Evolutionary conservation across 1,284 basidiomycete genomes (phyloP).

Genomic region (Vanrija sp.): DNA sequence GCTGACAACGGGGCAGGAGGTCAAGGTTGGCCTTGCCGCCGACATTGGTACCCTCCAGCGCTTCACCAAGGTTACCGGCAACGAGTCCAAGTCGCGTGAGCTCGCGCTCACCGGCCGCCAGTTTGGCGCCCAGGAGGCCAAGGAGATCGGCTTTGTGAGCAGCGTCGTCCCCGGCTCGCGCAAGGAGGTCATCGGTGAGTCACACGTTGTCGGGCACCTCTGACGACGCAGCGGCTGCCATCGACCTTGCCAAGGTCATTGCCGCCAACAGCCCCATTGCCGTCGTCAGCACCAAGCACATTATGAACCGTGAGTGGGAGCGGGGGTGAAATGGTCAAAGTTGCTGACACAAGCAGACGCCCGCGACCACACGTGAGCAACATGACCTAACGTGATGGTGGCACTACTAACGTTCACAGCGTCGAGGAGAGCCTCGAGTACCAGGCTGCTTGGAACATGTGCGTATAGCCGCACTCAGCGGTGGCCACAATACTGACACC

Average conservation of each 20-base stretch:
- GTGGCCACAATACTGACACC: not conserved
- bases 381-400: constrained; percentile 16
- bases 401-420: constrained; percentile 47
- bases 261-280: constrained; percentile 79
- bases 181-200: constrained; percentile 51
- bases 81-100: constrained; percentile 73
- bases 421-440: constrained; percentile 75
- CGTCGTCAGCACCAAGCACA: constrained; percentile 72
- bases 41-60: constrained; percentile 86
- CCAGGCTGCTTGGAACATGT: constrained; percentile 69
- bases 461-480: constrained; percentile 7
- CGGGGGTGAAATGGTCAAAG: not conserved
- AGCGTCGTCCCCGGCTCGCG: constrained; percentile 65
- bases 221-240: constrained; percentile 54
- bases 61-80: constrained; percentile 74
- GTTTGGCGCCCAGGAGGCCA: constrained; percentile 69
- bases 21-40: constrained; percentile 82
- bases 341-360: constrained; percentile 53
- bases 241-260: constrained; percentile 65
- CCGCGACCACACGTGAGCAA: constrained; percentile 65
- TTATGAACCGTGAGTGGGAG: constrained; percentile 51
- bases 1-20: constrained; percentile 59
- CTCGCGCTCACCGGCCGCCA: constrained; percentile 70
- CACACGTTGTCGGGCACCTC: not conserved
- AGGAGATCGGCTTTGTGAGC: constrained; percentile 71